Percentiles rank a stretch among this genome's conserved stretches.
phyloP scores from a whole-genome alignment of 2,329 filamentous ascomycete genomes.

The Phaeosphaeriaceae sp. region DNA sequence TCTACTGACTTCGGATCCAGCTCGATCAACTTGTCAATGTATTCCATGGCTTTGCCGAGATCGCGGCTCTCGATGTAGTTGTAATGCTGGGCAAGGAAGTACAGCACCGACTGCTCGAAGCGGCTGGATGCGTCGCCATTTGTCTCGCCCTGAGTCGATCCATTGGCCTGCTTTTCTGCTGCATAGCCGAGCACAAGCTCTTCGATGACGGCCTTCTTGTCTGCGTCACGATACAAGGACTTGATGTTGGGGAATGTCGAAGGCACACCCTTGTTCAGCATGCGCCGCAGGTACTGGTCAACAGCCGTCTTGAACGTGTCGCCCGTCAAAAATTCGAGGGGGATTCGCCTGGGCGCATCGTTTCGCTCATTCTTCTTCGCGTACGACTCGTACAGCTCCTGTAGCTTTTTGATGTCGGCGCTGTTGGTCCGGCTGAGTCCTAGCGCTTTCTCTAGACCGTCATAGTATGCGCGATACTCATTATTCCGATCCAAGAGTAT shows the following conservation, averaged over 20 bases:
- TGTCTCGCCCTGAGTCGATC: constrained; percentile 56
- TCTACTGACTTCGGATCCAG: constrained; percentile 83
- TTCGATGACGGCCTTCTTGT: constrained; percentile 80
- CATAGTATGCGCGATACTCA: constrained; percentile 87
- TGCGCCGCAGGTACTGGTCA: constrained; percentile 79
- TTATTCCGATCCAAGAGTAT: constrained; percentile 84
- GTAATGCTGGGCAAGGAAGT: constrained; percentile 96
- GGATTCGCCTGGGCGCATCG: constrained; percentile 85
- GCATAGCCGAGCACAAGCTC: constrained; percentile 82
- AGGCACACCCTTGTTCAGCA: constrained; percentile 91
- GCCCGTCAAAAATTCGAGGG: constrained; percentile 84
- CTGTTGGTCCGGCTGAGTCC: constrained; percentile 68
- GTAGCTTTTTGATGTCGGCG: constrained; percentile 73
- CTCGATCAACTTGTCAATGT: constrained; percentile 83
- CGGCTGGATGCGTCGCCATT: constrained; percentile 62
- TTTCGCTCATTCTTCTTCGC: constrained; percentile 81
- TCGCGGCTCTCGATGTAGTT: constrained; percentile 90
- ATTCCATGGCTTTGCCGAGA: constrained; percentile 79
- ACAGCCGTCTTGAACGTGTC: constrained; percentile 82
- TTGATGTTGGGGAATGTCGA: constrained; percentile 98
- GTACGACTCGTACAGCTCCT: constrained; percentile 82
- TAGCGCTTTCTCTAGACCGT: constrained; percentile 74
- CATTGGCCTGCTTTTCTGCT: constrained; percentile 63
- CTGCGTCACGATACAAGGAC: constrained; percentile 80
- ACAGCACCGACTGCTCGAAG: constrained; percentile 82